Evolutionary conservation across 2,329 filamentous ascomycete genomes (phyloP), one percentile per base, ranked within the genome.

Genomic region (Achaetomium macrosporum): DNA sequence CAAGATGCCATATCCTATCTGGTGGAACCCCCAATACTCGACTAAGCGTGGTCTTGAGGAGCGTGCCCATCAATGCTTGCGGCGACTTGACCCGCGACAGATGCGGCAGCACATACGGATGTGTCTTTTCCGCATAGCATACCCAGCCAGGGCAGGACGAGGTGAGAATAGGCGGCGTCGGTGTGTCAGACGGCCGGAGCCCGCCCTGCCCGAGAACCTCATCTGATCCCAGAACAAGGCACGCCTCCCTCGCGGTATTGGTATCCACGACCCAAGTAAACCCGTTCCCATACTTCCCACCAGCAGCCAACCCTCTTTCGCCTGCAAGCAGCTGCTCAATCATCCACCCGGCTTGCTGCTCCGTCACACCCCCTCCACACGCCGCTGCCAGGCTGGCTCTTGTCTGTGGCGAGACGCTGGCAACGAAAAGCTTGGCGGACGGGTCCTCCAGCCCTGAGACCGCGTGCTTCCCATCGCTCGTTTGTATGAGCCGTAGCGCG

Each of bases 51-150:
- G 90, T 92, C 71, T 99, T 99, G 51, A 99, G 69, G 40, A 97
- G 77, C 0, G 90, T 96, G 12, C 93, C 93, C 59, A 88, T 87
- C 48, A 99, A 72, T 25, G 93, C 92, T 69, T 99, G 93, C 13
- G 93, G 92, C 5, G 91, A 96, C 69, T 97, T 99, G 58, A 97
- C 78, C 46, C 83, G 83, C 53, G 91, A 96, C 50, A 99, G 77
- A 68, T 99, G 90, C 29, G 90, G 90, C 46, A 99, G 78, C 51
- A 97, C 84, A 65, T 96, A 86, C 1, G 93, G 90, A 65, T 99
- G 93, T 51, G 92, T 97, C 73, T 99, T 97, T 69, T 99, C 93
- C 25, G 92, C 92, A 65, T 99, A 99, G 72, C 93, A 99, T 51
- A 99, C 92, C 91, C 95, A 99, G 8, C 93, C 93, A 1, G 93